Evolutionary conservation across 2,329 filamentous ascomycete genomes (phyloP), one percentile per base, ranked within the genome.

Genomic region (Neobulgaria alba): DNA sequence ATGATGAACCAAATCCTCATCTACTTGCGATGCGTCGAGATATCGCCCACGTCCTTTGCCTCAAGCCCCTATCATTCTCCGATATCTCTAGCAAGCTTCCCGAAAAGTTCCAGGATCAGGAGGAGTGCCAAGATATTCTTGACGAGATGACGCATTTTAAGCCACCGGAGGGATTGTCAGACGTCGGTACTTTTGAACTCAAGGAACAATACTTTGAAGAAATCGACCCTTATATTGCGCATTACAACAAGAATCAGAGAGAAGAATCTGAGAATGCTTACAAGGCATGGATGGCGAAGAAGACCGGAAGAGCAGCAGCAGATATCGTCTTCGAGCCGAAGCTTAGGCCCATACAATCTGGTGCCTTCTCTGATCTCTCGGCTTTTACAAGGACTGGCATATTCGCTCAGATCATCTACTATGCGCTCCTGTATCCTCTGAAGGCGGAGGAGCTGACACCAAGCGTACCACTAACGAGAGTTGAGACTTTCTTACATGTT

Each of bases 161-260:
- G 50, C 71, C 87, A 8, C 92, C 92, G 0, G 92, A 98, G 62
- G 92, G 90, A 4, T 66, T 96, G 21, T 86, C 85, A 3, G 92
- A 98, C 59, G 85, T 89, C 12, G 92, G 93, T 42, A 94, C 86
- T 0, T 98, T 98, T 56, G 88, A 95, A 61, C 68, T 98, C 38
- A 92, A 89, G 58, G 78, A 84, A 3, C 77, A 94, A 46, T 92
- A 82, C 54, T 74, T 95, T 29, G 84, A 90, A 52, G 75, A 93
- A 34, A 79, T 98, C 37, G 93, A 98, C 59, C 92, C 93, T 1
- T 98, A 95, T 60, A 92, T 89, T 56, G 85, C 89, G 5, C 88
- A 96, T 58, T 98, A 95, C 62, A 93, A 81, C 56, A 94, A 95
- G 59, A 98, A 98, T 56, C 90, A 96, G 61, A 78, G 92, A 37